phyloP scores from a whole-genome alignment of 2,329 filamentous ascomycete genomes.

The Phialophora expanda region DNA sequence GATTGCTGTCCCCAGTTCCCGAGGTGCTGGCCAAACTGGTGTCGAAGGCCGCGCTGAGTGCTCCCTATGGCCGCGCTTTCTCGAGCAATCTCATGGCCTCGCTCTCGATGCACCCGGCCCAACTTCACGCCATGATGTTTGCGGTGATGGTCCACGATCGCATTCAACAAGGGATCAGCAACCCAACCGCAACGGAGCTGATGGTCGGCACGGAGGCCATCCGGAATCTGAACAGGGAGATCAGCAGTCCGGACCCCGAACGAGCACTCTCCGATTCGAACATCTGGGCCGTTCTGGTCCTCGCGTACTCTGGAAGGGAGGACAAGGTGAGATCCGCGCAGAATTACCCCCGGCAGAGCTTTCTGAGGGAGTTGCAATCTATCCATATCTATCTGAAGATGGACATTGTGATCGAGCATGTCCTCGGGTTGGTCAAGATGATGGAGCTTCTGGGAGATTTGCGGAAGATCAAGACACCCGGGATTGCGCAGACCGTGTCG shows the following conservation, averaged over 20 bases:
- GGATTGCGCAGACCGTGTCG: conserved; percentile 45
- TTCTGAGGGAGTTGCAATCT: conserved; percentile 46
- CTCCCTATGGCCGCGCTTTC: conserved; percentile 19
- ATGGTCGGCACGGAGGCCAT: conserved; percentile 41
- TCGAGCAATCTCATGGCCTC: conserved; percentile 17
- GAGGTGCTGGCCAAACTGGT: conserved; percentile 20
- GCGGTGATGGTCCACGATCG: conserved; percentile 21
- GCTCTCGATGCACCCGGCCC: conserved; percentile 12
- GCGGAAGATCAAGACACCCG: conserved; percentile 44
- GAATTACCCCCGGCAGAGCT: conserved; percentile 43
- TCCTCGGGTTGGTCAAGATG: conserved; percentile 44
- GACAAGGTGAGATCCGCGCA: conserved; percentile 33
- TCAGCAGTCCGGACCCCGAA: conserved; percentile 40
- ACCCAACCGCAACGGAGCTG: conserved; percentile 11
- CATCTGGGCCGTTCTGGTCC: conserved; percentile 45
- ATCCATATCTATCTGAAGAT: conserved; percentile 45
- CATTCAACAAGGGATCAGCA: conserved; percentile 5
- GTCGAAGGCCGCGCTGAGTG: conserved; percentile 12
- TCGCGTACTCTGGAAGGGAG: conserved; percentile 41
- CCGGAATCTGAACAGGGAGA: conserved; percentile 43
- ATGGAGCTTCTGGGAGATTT: conserved; percentile 47
- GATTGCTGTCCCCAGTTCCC: conserved; percentile 3
- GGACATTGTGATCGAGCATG: conserved; percentile 45
- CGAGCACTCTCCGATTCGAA: conserved; percentile 44
- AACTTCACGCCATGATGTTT: conserved; percentile 24